Conservation (phyloP, 306 rosid species). For the Castanea crenata region DNA sequence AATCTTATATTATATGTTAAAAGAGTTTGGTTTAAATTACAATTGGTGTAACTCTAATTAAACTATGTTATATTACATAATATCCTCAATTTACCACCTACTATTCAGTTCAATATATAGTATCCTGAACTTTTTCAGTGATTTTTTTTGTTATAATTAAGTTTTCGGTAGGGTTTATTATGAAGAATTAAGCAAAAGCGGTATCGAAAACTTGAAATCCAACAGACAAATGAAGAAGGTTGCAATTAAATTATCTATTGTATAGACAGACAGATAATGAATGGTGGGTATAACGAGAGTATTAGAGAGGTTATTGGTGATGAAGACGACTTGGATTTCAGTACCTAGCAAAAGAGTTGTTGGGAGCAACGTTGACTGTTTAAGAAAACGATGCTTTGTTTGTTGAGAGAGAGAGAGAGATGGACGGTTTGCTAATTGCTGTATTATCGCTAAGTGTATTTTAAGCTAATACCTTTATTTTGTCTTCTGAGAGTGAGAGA, state of each 20-base stretch:
- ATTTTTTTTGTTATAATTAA: neutral
- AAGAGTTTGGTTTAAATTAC: too few species aligned
- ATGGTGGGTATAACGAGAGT: neutral
- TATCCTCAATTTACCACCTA: neutral
- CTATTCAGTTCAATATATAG: neutral
- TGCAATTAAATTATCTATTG: neutral
- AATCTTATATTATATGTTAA: neutral
- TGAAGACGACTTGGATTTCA: slow-evolving; percentile 42
- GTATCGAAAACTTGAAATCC: neutral
- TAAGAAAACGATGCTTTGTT: slow-evolving; percentile 40
- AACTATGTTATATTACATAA: too few species aligned
- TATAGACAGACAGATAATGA: neutral
- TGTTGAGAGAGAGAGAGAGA: slow-evolving; percentile 23
- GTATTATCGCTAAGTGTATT: slow-evolving; percentile 1
- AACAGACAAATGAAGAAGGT: neutral
- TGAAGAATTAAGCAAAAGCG: neutral
- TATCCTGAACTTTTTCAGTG: neutral
- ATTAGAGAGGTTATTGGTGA: slow-evolving; percentile 19
- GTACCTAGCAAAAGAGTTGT: slow-evolving; percentile 43
- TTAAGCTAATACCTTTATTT: slow-evolving; percentile 22
- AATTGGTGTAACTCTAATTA: too few species aligned
- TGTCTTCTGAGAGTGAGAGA: slow-evolving; percentile 9
- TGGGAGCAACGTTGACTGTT: slow-evolving; percentile 56
- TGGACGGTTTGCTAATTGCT: slow-evolving; percentile 24
- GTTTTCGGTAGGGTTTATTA: neutral